These are phyloP conservation scores for Didymella segeticola DNA, from an alignment of 2,329 filamentous ascomycete species.

Conservation along the genomic window DNA sequence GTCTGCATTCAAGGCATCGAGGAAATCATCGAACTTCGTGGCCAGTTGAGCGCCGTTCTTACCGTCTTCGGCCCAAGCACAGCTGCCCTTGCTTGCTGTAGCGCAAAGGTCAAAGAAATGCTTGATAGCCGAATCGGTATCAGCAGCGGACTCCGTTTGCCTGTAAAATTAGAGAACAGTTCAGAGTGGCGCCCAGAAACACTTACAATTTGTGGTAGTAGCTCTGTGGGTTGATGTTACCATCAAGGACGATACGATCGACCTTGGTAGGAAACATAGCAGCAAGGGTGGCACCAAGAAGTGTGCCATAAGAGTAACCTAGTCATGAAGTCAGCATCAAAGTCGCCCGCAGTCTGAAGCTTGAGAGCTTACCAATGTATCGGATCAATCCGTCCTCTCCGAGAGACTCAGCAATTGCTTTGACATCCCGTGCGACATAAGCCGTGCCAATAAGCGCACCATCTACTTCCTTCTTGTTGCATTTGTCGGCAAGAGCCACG, in stretches of 20 bases:
- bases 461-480: not conserved
- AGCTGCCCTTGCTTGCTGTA: not conserved
- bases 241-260: not conserved
- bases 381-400: not conserved
- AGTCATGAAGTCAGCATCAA: not conserved
- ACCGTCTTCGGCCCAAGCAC: not conserved
- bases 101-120: not conserved
- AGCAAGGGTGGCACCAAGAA: not conserved
- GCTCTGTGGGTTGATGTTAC: not conserved
- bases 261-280: not conserved
- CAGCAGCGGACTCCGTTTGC: not conserved
- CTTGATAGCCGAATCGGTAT: not conserved
- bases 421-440: not conserved
- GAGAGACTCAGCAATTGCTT: not conserved
- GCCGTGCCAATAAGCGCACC: not conserved
- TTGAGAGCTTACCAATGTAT: not conserved
- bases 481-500: too few relatives aligned
- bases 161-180: not conserved
- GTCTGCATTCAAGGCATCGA: not conserved
- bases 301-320: not conserved
- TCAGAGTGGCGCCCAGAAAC: not conserved
- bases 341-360: not conserved
- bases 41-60: not conserved
- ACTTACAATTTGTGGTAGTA: not conserved
- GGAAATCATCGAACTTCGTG: not conserved